Evolutionary conservation across 192 early-diverging fungal species (phyloP), one percentile per base, ranked within the genome.

Genomic region (Backusella circina): DNA sequence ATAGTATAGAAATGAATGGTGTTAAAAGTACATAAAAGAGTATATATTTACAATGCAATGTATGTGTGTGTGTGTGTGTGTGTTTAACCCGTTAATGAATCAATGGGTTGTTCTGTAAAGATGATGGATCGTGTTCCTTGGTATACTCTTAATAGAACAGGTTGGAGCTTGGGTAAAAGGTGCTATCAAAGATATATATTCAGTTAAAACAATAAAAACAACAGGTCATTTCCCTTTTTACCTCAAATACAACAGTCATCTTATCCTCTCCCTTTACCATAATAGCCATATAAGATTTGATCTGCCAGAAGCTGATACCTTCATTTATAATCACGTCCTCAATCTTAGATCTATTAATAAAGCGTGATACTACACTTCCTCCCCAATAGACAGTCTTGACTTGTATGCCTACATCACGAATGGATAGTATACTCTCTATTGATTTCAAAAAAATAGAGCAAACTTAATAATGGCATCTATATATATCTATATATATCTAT

Each of bases 271-370:
- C 88, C 54, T 84, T 85, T 13, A 92, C 87, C 50, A 94, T 76
- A 26, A 93, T 86, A 5, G 90, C 91, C 77, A 94, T 76, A 76
- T 93, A 93, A 38, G 89, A 90, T 35, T 88, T 88, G 44, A 95
- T 85, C 57, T 91, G 89, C 75, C 86, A 88, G 82, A 92, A 82
- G 2, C 88, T 91, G 23, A 95, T 93, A 1, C 84, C 92, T 80
- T 95, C 93, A 68, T 95, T 93, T 71, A 95, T 90, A 67, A 95
- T 85, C 8, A 95, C 83, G 73, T 93, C 88, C 4, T 79, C 71
- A 70, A 94, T 88, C 41, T 89, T 85, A 26, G 84, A 82, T 41
- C 84, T 71, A 70, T 88, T 90, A 71, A 94, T 91, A 78, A 95
- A 95, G 28, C 75, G 75, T 16, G 84, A 83, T 18, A 80, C 75